A percentile compares a stretch with the other conserved stretches of the same genome.
Conservation (phyloP, 2,329 filamentous ascomycete genomes). For the Epichloe glyceriae region DNA sequence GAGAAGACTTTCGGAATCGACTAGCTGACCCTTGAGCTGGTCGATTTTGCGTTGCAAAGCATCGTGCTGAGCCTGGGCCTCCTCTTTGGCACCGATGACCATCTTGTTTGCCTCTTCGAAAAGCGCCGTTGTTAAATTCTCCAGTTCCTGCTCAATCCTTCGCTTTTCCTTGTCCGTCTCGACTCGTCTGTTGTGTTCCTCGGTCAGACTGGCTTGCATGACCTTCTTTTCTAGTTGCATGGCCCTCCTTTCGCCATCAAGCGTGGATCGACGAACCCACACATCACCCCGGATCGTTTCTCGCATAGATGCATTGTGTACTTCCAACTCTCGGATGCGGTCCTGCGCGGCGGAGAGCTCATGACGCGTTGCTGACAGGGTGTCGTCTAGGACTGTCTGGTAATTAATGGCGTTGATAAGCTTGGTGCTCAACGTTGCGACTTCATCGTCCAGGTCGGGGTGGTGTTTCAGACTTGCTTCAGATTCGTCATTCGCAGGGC, state of each 20-base stretch:
- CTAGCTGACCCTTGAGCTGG: constrained; percentile 71
- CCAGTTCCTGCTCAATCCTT: constrained; percentile 82
- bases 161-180: constrained; percentile 68
- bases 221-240: constrained; percentile 47
- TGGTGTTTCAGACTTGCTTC: constrained; percentile 28
- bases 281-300: constrained; percentile 61
- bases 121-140: constrained; percentile 79
- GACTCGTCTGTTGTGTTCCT: constrained; percentile 52
- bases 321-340: constrained; percentile 56
- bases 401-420: constrained; percentile 96
- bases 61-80: constrained; percentile 76
- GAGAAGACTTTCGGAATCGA: constrained; percentile 74
- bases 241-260: constrained; percentile 57
- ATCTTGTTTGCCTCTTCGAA: constrained; percentile 98
- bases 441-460: constrained; percentile 54
- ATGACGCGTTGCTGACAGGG: constrained; percentile 65
- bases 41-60: constrained; percentile 73
- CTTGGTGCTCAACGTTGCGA: constrained; percentile 85
- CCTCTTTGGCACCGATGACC: constrained; percentile 79
- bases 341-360: constrained; percentile 65
- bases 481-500: constrained; percentile 26
- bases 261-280: constrained; percentile 59
- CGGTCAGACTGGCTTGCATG: constrained; percentile 44
- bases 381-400: constrained; percentile 84
- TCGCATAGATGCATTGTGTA: constrained; percentile 50